Evolutionary conservation across 108 stramenopile species (phyloP).

Genomic region (Skeletonema potamos): DNA sequence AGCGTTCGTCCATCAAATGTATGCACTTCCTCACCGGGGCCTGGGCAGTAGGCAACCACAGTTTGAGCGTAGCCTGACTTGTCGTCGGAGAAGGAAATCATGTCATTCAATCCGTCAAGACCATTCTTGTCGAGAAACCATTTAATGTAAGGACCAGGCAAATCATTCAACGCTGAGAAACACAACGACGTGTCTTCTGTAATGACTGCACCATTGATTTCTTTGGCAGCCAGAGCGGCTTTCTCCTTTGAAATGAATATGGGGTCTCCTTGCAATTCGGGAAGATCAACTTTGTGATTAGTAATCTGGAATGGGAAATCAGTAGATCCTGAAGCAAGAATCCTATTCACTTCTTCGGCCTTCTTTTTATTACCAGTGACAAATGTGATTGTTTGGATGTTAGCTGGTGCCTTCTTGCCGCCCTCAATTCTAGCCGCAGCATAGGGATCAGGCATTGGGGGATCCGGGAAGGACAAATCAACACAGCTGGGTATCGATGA

Average conservation of each 20-base stretch:
- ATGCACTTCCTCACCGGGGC: constrained; percentile 84
- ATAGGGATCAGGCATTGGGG: constrained; percentile 57
- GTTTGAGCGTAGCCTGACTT: constrained; percentile 96
- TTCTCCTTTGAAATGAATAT: constrained; percentile 94
- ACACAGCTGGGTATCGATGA: constrained; percentile 46
- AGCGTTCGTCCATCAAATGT: constrained; percentile 89
- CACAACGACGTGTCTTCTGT: constrained; percentile 97
- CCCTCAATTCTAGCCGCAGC: constrained; percentile 31
- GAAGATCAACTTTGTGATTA: constrained; percentile 88
- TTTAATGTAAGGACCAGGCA: constrained; percentile 97
- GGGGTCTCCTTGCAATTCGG: constrained; percentile 96
- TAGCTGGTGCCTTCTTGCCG: background rate
- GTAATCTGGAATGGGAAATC: constrained; percentile 72
- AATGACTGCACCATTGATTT: constrained; percentile 87
- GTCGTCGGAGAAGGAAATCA: constrained; percentile 90
- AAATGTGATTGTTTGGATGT: constrained; percentile 70
- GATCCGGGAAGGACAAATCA: constrained; percentile 81
- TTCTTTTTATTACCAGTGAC: constrained; percentile 99
- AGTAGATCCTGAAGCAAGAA: constrained; percentile 44
- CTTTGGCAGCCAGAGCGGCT: constrained; percentile 84
- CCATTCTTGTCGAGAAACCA: constrained; percentile 97
- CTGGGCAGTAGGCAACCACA: constrained; percentile 89
- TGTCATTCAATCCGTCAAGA: constrained; percentile 88
- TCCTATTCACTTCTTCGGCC: constrained; percentile 90
- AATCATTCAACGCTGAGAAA: constrained; percentile 92